phyloP scores from a whole-genome alignment of 2,329 filamentous ascomycete species.

The Venturia nashicola region DNA sequence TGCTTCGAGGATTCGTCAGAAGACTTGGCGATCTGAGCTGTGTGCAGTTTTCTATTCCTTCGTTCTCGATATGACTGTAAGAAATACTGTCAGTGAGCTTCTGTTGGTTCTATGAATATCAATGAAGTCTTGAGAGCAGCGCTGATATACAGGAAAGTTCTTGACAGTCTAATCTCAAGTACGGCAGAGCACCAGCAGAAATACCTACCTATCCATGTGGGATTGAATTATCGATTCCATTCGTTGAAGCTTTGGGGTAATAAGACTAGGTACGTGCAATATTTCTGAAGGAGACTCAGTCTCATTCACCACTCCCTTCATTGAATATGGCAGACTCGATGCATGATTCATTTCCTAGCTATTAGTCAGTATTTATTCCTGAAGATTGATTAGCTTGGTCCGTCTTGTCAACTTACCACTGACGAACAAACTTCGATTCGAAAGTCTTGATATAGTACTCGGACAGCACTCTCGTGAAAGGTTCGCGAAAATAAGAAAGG shows the following conservation, averaged over 20 bases:
- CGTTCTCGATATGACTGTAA: not conserved
- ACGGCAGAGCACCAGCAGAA: not conserved
- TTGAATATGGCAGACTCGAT: not conserved
- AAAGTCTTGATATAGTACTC: not conserved
- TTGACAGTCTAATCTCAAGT: not conserved
- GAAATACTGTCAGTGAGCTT: not conserved
- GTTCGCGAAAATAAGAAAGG: not conserved
- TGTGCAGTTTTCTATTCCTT: not conserved
- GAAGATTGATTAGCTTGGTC: not conserved
- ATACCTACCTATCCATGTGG: not conserved
- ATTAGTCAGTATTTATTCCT: not conserved
- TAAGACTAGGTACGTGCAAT: not conserved
- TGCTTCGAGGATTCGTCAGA: not conserved
- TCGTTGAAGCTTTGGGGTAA: not conserved
- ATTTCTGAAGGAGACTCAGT: not conserved
- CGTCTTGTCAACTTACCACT: not conserved
- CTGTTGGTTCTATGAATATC: not conserved
- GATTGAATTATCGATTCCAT: not conserved
- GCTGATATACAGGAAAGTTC: not conserved
- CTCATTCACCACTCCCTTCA: not conserved
- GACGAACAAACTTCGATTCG: not conserved
- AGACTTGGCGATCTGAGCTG: not conserved
- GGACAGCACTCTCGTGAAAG: not conserved
- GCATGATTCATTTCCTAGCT: not conserved
- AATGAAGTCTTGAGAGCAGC: no score